phyloP scores from a whole-genome alignment of 2,329 filamentous ascomycete species.

The Aspergillus phoenicis region DNA sequence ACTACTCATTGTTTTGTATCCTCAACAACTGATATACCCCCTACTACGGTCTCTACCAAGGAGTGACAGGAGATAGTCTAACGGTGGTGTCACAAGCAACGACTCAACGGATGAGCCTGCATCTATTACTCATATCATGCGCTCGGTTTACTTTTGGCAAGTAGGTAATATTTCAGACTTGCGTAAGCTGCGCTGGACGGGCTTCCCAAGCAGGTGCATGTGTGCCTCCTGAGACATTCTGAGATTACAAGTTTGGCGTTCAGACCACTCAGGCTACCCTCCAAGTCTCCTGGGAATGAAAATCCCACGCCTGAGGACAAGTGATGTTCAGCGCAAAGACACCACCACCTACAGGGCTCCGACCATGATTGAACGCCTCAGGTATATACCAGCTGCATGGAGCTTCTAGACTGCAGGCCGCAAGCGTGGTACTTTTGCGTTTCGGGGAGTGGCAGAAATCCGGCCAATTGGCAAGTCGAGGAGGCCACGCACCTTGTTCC shows the following conservation, averaged over 20 bases:
- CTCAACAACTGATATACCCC: neutral
- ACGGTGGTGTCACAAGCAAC: neutral
- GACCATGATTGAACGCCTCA: constrained; percentile 3
- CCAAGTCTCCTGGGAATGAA: neutral
- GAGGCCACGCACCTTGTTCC: constrained; percentile 26
- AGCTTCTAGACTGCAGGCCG: constrained; percentile 12
- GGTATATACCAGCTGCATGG: constrained; percentile 9
- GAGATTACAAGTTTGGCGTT: constrained; percentile 1
- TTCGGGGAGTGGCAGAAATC: constrained; percentile 14
- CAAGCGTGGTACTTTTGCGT: constrained; percentile 14
- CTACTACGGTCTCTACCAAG: neutral
- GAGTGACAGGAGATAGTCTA: neutral
- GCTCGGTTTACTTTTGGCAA: neutral
- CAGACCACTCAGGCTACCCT: neutral
- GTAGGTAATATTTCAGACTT: neutral
- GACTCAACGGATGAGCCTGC: constrained; percentile 9
- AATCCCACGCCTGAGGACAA: neutral
- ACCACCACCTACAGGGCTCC: neutral
- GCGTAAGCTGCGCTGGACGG: constrained; percentile 5
- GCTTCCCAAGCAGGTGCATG: neutral
- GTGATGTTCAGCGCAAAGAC: constrained; percentile 2
- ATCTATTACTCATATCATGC: constrained; percentile 1
- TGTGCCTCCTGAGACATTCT: neutral
- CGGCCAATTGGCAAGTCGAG: constrained; percentile 12
- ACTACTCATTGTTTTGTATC: neutral